Evolutionary conservation across 1,284 basidiomycete genomes (phyloP), one percentile per base, ranked within the genome.

Genomic region (Inonotus hispidus): DNA sequence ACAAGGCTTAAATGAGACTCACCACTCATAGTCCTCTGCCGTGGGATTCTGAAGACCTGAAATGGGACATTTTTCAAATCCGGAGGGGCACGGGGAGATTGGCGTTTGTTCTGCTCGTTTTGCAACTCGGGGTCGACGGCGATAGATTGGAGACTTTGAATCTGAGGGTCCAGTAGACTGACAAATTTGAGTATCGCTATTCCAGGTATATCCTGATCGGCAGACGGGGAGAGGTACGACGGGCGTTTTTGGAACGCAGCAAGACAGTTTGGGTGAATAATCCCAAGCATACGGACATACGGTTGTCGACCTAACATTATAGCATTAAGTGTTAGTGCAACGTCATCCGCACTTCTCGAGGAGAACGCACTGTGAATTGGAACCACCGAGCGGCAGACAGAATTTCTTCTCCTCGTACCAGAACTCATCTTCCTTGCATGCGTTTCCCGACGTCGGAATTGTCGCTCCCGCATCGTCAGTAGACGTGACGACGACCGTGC

Each of bases 11-110:
- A 32, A 32, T 3, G 1, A 57, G 21, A 8, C 56, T 21, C 35
- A 58, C 56, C 74, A 75, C 63, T 75, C 74, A 62, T 72, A 71
- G 6, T 67, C 64, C 29, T 39, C 37, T 4, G 11, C 19, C 10
- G 58, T 47, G 27, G 47, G 53, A 27, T 29, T 66, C 60, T 25
- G 27, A 32, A 66, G 38, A 39, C 67, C 65, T 16, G 61, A 46
- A 58, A 75, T 67, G 2, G 73, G 73, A 66, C 74, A 75, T 52
- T 71, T 71, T 11, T 69, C 65, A 29, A 70, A 47, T 10, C 65
- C 66, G 8, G 25, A 25, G n/a, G 73, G 72, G 64, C 74, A 75
- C n/a, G 71, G 66, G 6, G 65, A 19, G 25, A 50, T n/a, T 13
- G 56, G 45, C 5, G 10, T 32, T 39, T 58, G 56, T 19, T 49